Evolutionary conservation across 2,329 filamentous ascomycete species (phyloP).

Genomic region (Lachnellula cervina): DNA sequence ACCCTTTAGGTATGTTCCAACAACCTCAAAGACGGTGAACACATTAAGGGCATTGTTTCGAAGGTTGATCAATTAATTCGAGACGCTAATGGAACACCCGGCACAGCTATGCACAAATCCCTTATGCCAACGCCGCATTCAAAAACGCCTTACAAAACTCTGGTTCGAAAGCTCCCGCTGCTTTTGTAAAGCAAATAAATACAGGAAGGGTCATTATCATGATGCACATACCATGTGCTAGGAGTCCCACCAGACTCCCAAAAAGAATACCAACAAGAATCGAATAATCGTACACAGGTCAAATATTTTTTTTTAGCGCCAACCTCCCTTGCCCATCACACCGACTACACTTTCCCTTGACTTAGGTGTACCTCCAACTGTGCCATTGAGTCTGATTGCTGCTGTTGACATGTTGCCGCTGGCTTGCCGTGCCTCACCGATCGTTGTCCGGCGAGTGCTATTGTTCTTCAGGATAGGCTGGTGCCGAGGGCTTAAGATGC

Average conservation of each 20-base stretch:
- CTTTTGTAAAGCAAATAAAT: neutral
- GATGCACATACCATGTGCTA: conserved; percentile 15
- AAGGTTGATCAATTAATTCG: neutral
- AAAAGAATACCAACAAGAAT: conserved; percentile 7
- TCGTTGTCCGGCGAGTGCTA: conserved; percentile 25
- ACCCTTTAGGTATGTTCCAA: too few species aligned
- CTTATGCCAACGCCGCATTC: conserved; percentile 8
- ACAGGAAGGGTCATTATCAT: conserved; percentile 21
- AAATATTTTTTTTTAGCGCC: conserved; percentile 16
- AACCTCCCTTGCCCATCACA: conserved; percentile 27
- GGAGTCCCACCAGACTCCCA: neutral
- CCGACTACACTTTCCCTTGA: conserved; percentile 27
- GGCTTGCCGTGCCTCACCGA: conserved; percentile 25
- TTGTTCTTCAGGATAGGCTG: conserved; percentile 51
- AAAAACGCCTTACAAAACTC: conserved; percentile 5
- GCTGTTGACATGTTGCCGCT: conserved; percentile 20
- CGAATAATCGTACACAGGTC: neutral
- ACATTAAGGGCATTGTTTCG: too few species aligned
- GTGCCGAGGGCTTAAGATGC: conserved; percentile 57
- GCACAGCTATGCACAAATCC: conserved; percentile 2
- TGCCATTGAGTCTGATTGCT: conserved; percentile 22
- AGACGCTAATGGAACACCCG: neutral
- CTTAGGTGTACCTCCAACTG: conserved; percentile 22
- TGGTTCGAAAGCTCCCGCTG: neutral
- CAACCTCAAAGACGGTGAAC: too few species aligned